Base-by-base conservation (phyloP, 176 grass and related monocot species). In the Lolium rigidum region DNA sequence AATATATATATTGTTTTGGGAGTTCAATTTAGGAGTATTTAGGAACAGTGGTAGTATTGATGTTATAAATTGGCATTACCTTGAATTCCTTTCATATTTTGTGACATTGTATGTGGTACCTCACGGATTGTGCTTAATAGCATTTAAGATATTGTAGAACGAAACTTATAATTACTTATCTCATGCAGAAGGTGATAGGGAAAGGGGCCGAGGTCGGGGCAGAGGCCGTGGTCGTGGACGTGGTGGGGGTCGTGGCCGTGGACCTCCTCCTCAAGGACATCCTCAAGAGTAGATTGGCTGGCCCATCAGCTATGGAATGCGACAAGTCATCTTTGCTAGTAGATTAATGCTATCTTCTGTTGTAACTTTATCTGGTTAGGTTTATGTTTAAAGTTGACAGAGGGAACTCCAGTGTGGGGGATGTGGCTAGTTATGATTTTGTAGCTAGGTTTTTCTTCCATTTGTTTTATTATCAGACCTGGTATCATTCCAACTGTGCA, bases 371-470 rank as follows among this genome's bases (percentile, higher is more conserved):
- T 92, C 68, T 87, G 62, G 39, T 87, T 87, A 89, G 87, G 87
- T 83, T 85, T 85, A 38, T 82, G 62, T 78, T 88, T 9, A 77
- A 76, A 78, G 79, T 86, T 90, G 72, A 83, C 80, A 88, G 87
- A 91, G 77, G 77, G 48, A 63, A 78, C 71, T 85, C 28, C 52
- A 72, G 35, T 85, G 77, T 85, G 87, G 76, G 54, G 84, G 83
- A 87, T 92, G 79, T 81, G 77, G 64, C 91, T 90, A 84, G 91
- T 93, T 92, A 89, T 90, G 61, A 84, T 92, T 87, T 93, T 90
- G 91, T 93, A 93, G 88, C 81, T 93, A 93, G 91, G 85, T 90
- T 82, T 77, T 90, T 90, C 81, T 83, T 92, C 87, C 80, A 79
- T 93, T 87, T 87, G 22, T 57, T 18, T 84, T 81, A 87, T 13